Evolutionary conservation across 169 alveolate species (phyloP).

Genomic region (Pseudocohnilembus persalinus): DNA sequence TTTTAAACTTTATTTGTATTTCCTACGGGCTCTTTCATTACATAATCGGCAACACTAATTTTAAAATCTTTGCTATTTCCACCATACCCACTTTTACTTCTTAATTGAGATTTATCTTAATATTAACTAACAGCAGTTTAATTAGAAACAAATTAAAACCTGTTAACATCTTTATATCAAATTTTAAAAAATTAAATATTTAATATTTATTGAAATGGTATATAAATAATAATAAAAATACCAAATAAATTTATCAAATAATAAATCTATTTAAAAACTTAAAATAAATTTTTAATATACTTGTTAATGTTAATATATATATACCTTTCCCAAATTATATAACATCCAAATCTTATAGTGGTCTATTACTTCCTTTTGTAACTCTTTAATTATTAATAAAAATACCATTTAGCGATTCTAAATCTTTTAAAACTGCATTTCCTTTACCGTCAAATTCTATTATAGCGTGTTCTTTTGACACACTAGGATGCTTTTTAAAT

Average conservation of each 20-base stretch:
- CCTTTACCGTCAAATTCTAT: slow-evolving; percentile 52
- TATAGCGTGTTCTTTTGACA: slow-evolving; percentile 58
- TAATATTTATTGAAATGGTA: neutral
- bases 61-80: neutral
- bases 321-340: slow-evolving; percentile 15
- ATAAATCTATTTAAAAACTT: neutral
- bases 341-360: slow-evolving; percentile 11
- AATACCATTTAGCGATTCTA: slow-evolving; percentile 57
- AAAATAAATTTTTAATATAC: neutral
- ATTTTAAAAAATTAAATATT: too few species aligned
- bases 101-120: too few species aligned
- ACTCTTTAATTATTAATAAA: slow-evolving; percentile 54
- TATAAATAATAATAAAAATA: too few species aligned
- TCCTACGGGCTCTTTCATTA: slow-evolving; percentile 1
- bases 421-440: slow-evolving; percentile 46
- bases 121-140: neutral
- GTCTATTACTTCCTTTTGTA: slow-evolving; percentile 10
- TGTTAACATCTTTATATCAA: neutral
- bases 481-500: slow-evolving; percentile 42
- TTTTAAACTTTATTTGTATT: too few species aligned
- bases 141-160: neutral
- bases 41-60: slow-evolving; percentile 10
- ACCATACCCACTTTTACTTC: too few species aligned
- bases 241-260: neutral
- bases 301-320: neutral